Conservation (phyloP, 371 early-diverging fungal genomes). For the Lichtheimia corymbifera region DNA sequence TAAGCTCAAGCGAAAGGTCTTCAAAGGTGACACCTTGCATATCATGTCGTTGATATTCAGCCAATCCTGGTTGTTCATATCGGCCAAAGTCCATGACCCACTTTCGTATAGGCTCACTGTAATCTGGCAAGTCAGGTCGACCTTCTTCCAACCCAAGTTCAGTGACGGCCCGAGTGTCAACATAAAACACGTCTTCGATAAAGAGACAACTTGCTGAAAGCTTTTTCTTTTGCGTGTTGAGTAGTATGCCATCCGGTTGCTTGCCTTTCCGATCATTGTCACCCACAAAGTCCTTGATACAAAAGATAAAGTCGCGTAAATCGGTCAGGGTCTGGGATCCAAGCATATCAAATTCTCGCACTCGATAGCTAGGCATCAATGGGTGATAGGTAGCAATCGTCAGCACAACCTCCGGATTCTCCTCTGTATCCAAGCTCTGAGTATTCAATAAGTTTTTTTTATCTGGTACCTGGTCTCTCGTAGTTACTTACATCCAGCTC, state of each 20-base stretch:
- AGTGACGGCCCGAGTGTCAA: conserved; percentile 34
- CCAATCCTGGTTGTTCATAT: conserved; percentile 13
- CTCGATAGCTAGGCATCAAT: conserved; percentile 18
- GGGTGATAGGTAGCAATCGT: conserved; percentile 37
- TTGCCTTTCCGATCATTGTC: conserved; percentile 12
- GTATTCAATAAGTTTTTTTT: neutral
- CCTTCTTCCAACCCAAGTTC: conserved; percentile 5
- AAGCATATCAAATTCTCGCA: conserved; percentile 50
- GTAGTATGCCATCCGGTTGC: conserved; percentile 6
- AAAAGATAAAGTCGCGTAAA: conserved; percentile 53
- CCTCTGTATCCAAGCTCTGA: neutral
- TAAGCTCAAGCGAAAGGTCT: conserved; percentile 56
- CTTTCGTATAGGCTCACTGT: conserved; percentile 30
- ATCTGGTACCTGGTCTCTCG: neutral
- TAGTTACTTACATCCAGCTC: neutral
- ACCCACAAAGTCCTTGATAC: conserved; percentile 28
- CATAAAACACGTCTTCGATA: conserved; percentile 49
- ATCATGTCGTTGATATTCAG: conserved; percentile 19
- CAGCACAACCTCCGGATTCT: conserved; percentile 17
- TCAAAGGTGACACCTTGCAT: conserved; percentile 60
- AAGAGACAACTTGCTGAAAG: conserved; percentile 38
- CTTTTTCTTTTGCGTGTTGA: conserved; percentile 27
- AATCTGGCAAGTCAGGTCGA: conserved; percentile 23
- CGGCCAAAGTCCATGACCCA: conserved; percentile 32
- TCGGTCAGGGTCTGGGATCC: conserved; percentile 42